Evolutionary conservation across 1,284 basidiomycete species (phyloP), one percentile per base, ranked within the genome.

Genomic region (Coriolopsis trogii): DNA sequence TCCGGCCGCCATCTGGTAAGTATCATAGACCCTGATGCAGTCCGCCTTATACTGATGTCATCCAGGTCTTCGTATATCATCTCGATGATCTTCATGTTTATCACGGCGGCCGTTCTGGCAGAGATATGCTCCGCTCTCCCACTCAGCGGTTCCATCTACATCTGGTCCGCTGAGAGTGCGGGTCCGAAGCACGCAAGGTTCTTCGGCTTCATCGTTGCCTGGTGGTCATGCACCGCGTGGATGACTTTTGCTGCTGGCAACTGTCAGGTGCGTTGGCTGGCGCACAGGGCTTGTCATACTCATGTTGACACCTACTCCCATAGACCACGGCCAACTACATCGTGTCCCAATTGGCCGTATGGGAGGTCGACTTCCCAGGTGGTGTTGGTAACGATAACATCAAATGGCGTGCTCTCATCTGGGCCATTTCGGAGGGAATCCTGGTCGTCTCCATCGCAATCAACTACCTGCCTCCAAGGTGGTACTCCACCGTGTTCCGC

Each of bases 151-250:
- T 93, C 90, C 7, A 93, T 94, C 67, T 94, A 94, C 69, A 85
- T 93, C 51, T 94, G 92, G 92, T 88, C 90, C 0, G 91, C 91
- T 24, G 91, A 92, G 64, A 91, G 90, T 59, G 92, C 89, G 4
- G 91, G 91, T 3, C 85, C 85, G 12, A 91, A 89, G 61, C 86
- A 91, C 63, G 89, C 84, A 2, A 78, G 91, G 34, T 87, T 93
- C 68, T 82, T 92, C 59, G 92, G 90, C 2, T 93, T 94, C 71
- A 68, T 92, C 47, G 91, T 94, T 24, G 91, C 91, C 39, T 93
- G 89, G 89, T 93, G 91, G 91, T 79, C 89, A 23, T 85, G 82
- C 55, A 93, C 91, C 0, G 91, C 91, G 15, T 94, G 92, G 92
- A 92, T 92, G 81, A 93, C 91, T 0, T 93, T 93, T 62, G 78